Evolutionary conservation across 805 yeast species (phyloP), one percentile per base, ranked within the genome.

Genomic region (Candida verbasci): DNA sequence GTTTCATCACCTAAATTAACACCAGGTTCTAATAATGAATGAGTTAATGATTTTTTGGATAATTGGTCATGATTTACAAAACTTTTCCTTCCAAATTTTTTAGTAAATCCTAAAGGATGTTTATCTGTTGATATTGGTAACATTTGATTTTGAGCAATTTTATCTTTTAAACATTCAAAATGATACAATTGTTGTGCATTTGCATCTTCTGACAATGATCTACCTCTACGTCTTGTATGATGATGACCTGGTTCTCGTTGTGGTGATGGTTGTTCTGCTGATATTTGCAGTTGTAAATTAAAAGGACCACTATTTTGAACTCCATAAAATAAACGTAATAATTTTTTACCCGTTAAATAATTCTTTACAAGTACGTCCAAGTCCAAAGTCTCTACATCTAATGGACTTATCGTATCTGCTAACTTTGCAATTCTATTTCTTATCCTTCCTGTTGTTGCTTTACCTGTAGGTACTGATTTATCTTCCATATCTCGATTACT

Each of bases 381-480:
- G 38, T 67, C 70, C 16, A 60, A 41, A 1, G 71, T 65, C 40
- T 67, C 73, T 10, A 66, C 65, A 20, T 67, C 72, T 7, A 55
- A 35, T 0, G 71, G 70, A 29, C 55, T 57, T 5, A 51, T 35
- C 9, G 43, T 53, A 27, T 65, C 70, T 2, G 66, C 52, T 14
- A 65, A 44, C 37, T 65, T 65, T 3, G 62, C 62, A 21, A 64
- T 49, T 34, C 51, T 55, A 34, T 53, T 58, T 40, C 66, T 46
- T 21, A 62, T 47, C 44, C 64, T 53, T 6, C 46, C 52, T 6
- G 61, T 54, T 12, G 54, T 44, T 9, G 60, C 35, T 20, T 35
- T 40, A 38, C 37, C 47, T 11, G 34, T 5, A n/a, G 34, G 24
- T 14, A 33, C 15, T 25, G 35, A 40, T 12, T 38, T 37, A 21